phyloP scores from a whole-genome alignment of 192 early-diverging fungal genomes.

The Funneliformis mosseae region DNA sequence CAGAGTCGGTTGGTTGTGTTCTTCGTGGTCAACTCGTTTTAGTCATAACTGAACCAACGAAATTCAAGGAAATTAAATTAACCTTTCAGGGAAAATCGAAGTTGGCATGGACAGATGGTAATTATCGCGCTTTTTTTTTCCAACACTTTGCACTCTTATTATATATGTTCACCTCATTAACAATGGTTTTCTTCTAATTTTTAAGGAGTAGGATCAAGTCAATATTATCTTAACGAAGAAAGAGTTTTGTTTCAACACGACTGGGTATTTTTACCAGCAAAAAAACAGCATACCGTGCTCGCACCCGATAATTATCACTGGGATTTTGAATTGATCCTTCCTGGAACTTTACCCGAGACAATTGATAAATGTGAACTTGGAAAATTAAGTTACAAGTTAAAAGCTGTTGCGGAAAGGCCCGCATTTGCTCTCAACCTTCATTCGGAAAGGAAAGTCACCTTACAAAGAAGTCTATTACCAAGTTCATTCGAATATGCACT shows the following conservation, averaged over 20 bases:
- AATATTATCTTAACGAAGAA: constrained; percentile 37
- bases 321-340: constrained; percentile 58
- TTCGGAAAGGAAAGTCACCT: constrained; percentile 34
- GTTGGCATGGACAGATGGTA: constrained; percentile 48
- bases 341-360: constrained; percentile 62
- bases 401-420: constrained; percentile 55
- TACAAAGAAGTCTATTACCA: constrained; percentile 52
- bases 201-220: constrained; percentile 20
- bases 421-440: constrained; percentile 54
- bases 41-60: constrained; percentile 47
- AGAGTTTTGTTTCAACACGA: constrained; percentile 48
- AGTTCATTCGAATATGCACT: constrained; percentile 51
- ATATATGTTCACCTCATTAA: background rate
- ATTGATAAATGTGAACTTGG: constrained; percentile 49
- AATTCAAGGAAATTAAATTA: constrained; percentile 52
- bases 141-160: background rate
- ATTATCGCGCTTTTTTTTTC: constrained; percentile 15
- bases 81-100: constrained; percentile 52
- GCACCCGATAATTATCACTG: constrained; percentile 42
- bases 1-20: constrained; percentile 51
- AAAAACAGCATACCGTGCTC: constrained; percentile 41
- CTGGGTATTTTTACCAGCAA: constrained; percentile 53
- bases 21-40: constrained; percentile 56
- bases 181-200: background rate
- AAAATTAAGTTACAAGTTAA: constrained; percentile 51